Percentiles rank a stretch among this genome's conserved stretches.
phyloP scores from a whole-genome alignment of 768 basidiomycete species.

The Rhizopogon vinicolor region DNA sequence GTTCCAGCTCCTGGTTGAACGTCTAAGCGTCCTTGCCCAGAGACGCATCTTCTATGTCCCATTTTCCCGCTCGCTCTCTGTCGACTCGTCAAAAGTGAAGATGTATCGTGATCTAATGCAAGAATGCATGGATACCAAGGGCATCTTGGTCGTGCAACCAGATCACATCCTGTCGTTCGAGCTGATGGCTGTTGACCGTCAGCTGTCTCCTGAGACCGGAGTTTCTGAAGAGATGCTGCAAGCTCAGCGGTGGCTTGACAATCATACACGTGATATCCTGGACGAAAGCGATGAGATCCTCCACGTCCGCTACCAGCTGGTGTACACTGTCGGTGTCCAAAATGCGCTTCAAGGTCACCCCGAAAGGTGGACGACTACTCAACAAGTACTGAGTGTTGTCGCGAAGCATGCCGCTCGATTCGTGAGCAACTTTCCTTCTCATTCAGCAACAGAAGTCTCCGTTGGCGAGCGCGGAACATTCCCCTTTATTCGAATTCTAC shows the following conservation, averaged over 20 bases:
- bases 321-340: conserved; percentile 31
- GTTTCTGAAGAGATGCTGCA: too few species aligned
- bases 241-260: conserved; percentile 14
- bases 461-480: conserved; percentile 13
- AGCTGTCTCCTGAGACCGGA: conserved; percentile 11
- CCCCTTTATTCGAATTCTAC: conserved; percentile 19
- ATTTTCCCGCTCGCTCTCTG: conserved; percentile 28
- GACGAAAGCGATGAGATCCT: conserved; percentile 42
- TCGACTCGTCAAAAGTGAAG: conserved; percentile 5
- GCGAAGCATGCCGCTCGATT: conserved; percentile 11
- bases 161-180: conserved; percentile 51
- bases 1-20: conserved; percentile 41
- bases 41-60: conserved; percentile 46
- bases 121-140: conserved; percentile 34
- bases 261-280: conserved; percentile 32
- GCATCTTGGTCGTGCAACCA: conserved; percentile 47
- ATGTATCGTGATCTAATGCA: conserved; percentile 28
- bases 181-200: conserved; percentile 39
- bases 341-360: conserved; percentile 24
- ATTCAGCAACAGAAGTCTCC: conserved; percentile 13
- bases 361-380: conserved; percentile 29
- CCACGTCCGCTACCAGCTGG: conserved; percentile 31
- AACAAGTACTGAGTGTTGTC: conserved; percentile 26
- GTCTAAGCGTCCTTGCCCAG: conserved; percentile 40
- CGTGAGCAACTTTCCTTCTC: neutral